Conservation (phyloP, 352 stramenopile species). For the Globisporangium irregulare region DNA sequence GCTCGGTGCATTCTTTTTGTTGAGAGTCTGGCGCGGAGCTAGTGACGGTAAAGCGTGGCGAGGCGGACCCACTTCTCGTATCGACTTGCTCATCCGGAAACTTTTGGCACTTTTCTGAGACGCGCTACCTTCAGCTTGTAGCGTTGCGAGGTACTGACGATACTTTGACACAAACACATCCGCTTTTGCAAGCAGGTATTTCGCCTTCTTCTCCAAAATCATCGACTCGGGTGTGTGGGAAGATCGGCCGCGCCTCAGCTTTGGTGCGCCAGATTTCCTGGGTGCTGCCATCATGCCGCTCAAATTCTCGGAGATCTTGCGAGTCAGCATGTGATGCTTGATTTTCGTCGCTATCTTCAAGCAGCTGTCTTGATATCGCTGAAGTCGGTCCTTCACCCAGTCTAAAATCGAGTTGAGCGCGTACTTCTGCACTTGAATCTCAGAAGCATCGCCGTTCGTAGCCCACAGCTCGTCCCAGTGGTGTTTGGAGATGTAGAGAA, state of each 20-base stretch:
- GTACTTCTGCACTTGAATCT: conserved; percentile 52
- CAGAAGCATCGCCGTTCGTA: conserved; percentile 24
- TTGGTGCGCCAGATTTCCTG: neutral
- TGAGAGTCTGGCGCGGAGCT: neutral
- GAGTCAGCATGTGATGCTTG: conserved; percentile 29
- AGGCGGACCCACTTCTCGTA: neutral
- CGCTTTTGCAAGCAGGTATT: conserved; percentile 46
- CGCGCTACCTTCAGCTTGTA: neutral
- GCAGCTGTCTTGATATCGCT: conserved; percentile 35
- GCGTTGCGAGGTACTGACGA: conserved; percentile 9
- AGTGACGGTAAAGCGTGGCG: conserved; percentile 6
- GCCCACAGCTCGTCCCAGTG: conserved; percentile 66
- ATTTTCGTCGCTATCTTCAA: conserved; percentile 42
- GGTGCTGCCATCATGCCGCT: conserved; percentile 24
- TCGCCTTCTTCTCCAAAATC: conserved; percentile 63
- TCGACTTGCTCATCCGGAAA: neutral
- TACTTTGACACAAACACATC: conserved; percentile 40
- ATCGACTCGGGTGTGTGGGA: conserved; percentile 37
- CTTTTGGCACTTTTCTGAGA: conserved; percentile 8
- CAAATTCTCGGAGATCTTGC: conserved; percentile 30
- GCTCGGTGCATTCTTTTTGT: conserved; percentile 19
- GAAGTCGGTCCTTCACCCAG: conserved; percentile 46
- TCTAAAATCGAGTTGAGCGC: conserved; percentile 52
- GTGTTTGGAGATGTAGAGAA: conserved; percentile 58
- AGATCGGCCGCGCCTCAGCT: conserved; percentile 1